Conservation (phyloP, 371 early-diverging fungal species). For the Mucor lusitanicus region DNA sequence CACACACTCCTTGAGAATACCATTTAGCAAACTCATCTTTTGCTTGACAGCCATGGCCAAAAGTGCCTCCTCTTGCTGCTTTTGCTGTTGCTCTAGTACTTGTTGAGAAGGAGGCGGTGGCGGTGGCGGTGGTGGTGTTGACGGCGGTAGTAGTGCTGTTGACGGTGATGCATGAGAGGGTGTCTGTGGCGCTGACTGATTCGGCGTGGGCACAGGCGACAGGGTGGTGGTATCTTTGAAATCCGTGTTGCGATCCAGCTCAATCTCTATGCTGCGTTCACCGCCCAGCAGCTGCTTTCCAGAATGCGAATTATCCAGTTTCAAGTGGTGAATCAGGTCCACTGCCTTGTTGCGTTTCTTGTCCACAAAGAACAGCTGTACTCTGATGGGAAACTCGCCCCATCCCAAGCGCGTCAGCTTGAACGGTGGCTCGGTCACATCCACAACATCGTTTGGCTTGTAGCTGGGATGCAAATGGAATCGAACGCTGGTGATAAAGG, state of each 20-base stretch:
- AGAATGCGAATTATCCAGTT: slow-evolving; percentile 71
- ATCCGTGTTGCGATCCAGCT: slow-evolving; percentile 81
- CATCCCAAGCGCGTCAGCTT: slow-evolving; percentile 86
- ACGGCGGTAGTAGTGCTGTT: too few species aligned
- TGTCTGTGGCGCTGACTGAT: neutral
- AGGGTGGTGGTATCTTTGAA: slow-evolving; percentile 46
- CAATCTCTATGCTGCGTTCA: slow-evolving; percentile 79
- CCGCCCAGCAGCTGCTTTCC: slow-evolving; percentile 74
- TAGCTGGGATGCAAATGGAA: slow-evolving; percentile 90
- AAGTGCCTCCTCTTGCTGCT: neutral
- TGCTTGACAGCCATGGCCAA: slow-evolving; percentile 27
- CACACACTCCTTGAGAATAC: slow-evolving; percentile 36
- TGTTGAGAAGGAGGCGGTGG: too few species aligned
- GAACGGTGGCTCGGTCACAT: slow-evolving; percentile 79
- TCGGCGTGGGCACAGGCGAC: neutral
- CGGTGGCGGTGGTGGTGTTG: too few species aligned
- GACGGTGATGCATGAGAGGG: too few species aligned
- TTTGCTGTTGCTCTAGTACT: too few species aligned
- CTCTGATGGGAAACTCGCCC: slow-evolving; percentile 92
- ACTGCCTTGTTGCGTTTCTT: slow-evolving; percentile 79
- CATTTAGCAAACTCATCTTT: slow-evolving; percentile 35
- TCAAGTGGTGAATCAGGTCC: slow-evolving; percentile 82
- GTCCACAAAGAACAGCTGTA: slow-evolving; percentile 82
- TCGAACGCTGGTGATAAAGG: slow-evolving; percentile 80
- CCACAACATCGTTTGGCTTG: slow-evolving; percentile 85